Conservation (phyloP, 495 filamentous ascomycete genomes). For the Pyrenopolyporus hunteri region DNA sequence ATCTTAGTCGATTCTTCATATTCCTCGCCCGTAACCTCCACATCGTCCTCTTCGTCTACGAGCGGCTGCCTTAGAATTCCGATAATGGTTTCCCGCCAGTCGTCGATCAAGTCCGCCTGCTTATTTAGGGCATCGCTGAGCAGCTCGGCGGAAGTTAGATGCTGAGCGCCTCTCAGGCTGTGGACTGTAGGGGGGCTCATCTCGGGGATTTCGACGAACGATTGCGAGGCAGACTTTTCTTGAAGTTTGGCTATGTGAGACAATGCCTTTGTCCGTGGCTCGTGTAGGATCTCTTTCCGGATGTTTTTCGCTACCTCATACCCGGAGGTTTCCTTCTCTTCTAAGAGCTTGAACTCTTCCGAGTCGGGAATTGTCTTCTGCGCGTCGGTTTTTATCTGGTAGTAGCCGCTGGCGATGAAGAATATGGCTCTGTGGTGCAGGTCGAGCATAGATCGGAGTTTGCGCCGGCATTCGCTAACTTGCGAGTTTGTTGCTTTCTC, state of each 20-base stretch:
- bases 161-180: slow-evolving; percentile 47
- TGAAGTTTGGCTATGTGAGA: slow-evolving; percentile 56
- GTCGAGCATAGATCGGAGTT: slow-evolving; percentile 74
- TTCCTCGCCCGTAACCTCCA: slow-evolving; percentile 82
- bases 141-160: slow-evolving; percentile 37
- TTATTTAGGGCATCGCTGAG: slow-evolving; percentile 65
- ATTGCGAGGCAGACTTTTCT: slow-evolving; percentile 52
- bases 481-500: slow-evolving; percentile 19
- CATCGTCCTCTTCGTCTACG: slow-evolving; percentile 78
- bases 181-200: slow-evolving; percentile 38
- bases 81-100: slow-evolving; percentile 75
- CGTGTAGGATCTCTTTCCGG: slow-evolving; percentile 73
- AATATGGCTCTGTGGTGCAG: slow-evolving; percentile 82
- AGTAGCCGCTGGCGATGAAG: slow-evolving; percentile 83
- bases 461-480: slow-evolving; percentile 63
- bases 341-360: slow-evolving; percentile 66
- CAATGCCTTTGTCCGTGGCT: slow-evolving; percentile 38
- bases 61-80: slow-evolving; percentile 73
- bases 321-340: slow-evolving; percentile 69
- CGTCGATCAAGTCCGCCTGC: slow-evolving; percentile 70
- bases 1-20: slow-evolving; percentile 84
- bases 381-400: slow-evolving; percentile 75
- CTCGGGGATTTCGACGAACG: slow-evolving; percentile 69
- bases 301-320: slow-evolving; percentile 81
- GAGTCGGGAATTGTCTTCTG: slow-evolving; percentile 67